Conservation (phyloP, 306 rosid species). For the Oemleria cerasiformis region DNA sequence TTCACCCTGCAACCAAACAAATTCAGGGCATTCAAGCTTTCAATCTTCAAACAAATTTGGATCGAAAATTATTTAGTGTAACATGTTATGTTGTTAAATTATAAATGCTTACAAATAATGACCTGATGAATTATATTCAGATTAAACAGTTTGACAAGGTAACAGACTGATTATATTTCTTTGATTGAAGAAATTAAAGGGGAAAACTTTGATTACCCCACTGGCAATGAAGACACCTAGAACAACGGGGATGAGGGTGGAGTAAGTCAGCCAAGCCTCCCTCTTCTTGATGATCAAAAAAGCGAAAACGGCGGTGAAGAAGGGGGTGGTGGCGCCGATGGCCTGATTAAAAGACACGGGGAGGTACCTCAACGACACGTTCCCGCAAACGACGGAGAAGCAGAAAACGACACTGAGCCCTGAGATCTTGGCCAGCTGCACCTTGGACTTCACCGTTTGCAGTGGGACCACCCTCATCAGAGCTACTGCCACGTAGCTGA, state of each 20-base stretch:
- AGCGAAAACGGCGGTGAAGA: conserved; percentile 28
- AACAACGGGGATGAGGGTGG: conserved; percentile 26
- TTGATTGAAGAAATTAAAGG: background rate
- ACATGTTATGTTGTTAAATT: background rate
- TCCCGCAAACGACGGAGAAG: conserved; percentile 32
- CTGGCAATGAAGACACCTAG: conserved; percentile 30
- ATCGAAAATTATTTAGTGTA: background rate
- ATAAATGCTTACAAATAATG: background rate
- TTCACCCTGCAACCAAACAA: conserved; percentile 19
- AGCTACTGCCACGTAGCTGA: conserved; percentile 25
- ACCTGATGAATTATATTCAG: background rate
- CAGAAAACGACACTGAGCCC: conserved; percentile 26
- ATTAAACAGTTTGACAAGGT: background rate
- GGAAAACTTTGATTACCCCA: conserved; percentile 10
- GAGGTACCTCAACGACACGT: conserved; percentile 26
- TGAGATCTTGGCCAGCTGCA: conserved; percentile 23
- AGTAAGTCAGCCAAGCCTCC: conserved; percentile 25
- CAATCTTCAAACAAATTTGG: background rate
- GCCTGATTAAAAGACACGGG: conserved; percentile 35
- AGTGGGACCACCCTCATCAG: conserved; percentile 14
- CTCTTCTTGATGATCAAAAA: conserved; percentile 19
- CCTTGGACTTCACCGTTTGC: conserved; percentile 24
- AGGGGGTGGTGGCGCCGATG: conserved; percentile 26
- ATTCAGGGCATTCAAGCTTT: too few species aligned
- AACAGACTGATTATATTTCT: too few species aligned